Evolutionary conservation across 2,329 filamentous ascomycete species (phyloP).

Genomic region (Cladosporium sp.): DNA sequence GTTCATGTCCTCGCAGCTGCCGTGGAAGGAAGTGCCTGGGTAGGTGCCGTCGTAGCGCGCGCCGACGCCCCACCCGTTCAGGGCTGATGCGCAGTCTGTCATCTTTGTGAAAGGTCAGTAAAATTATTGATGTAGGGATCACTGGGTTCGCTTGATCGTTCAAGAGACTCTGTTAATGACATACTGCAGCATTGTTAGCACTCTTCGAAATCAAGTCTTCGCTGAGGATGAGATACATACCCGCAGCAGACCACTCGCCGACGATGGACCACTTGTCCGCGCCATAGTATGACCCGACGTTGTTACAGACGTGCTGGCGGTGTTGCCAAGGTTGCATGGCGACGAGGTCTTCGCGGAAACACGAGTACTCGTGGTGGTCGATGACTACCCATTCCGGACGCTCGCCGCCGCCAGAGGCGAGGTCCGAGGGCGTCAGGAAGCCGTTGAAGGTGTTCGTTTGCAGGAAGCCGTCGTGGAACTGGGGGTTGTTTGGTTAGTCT

Average conservation of each 20-base stretch:
- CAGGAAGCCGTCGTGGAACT: conserved; percentile 55
- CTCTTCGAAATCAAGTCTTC: no score
- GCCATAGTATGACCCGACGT: conserved; percentile 42
- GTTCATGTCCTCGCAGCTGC: conserved; percentile 52
- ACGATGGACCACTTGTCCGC: conserved; percentile 42
- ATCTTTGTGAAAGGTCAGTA: conserved; percentile 18
- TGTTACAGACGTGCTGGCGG: conserved; percentile 52
- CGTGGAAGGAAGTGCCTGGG: conserved; percentile 44
- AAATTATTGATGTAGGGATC: no score
- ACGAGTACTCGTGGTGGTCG: conserved; percentile 67
- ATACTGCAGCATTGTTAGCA: no score
- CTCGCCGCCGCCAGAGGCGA: conserved; percentile 25
- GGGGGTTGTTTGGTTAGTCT: no score
- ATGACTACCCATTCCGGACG: conserved; percentile 50
- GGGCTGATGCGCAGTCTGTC: conserved; percentile 51
- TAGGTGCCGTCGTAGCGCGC: conserved; percentile 58
- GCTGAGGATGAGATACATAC: no score
- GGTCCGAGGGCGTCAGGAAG: conserved; percentile 51
- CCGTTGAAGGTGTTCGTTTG: conserved; percentile 56
- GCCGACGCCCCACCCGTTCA: conserved; percentile 54
- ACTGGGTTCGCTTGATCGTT: no score
- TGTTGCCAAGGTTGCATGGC: conserved; percentile 51
- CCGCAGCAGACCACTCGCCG: conserved; percentile 45
- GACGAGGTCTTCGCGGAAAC: conserved; percentile 53
- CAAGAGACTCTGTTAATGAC: no score